A percentile compares a stretch with the other conserved stretches of the same genome.
Evolutionary conservation across 306 rosid genomes (phyloP).

Genomic region (Citrullus colocynthis): DNA sequence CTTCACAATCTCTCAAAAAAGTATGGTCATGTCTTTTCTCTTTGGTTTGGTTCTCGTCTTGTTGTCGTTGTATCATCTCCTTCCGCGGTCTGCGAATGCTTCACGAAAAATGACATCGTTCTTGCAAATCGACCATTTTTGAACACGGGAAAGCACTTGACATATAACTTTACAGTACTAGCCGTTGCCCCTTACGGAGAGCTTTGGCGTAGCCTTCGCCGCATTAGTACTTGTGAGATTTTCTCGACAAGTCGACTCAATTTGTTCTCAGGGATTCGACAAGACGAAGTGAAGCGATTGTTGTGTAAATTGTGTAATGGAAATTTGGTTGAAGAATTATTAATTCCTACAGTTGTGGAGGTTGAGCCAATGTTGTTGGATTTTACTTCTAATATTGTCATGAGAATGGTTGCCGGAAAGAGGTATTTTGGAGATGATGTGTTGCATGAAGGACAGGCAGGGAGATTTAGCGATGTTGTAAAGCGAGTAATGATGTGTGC

Average conservation of each 20-base stretch:
- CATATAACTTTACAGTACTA: slow-evolving; percentile 24
- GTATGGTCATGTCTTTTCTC: slow-evolving; percentile 26
- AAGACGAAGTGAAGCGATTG: slow-evolving; percentile 29
- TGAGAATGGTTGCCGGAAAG: slow-evolving; percentile 60
- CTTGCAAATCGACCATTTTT: slow-evolving; percentile 30
- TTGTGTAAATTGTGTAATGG: slow-evolving; percentile 8
- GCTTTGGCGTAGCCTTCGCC: slow-evolving; percentile 74
- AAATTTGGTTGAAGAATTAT: not conserved
- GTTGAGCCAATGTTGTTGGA: slow-evolving; percentile 22
- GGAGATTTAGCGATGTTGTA: slow-evolving; percentile 22
- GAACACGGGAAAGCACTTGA: slow-evolving; percentile 20
- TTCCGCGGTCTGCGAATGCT: slow-evolving; percentile 36
- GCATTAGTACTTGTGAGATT: slow-evolving; percentile 40
- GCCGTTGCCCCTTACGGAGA: slow-evolving; percentile 35
- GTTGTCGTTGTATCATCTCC: slow-evolving; percentile 40
- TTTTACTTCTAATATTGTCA: slow-evolving; percentile 7
- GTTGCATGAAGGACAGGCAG: slow-evolving; percentile 19
- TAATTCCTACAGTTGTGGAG: slow-evolving; percentile 10
- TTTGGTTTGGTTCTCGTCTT: slow-evolving; percentile 21
- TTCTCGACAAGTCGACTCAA: slow-evolving; percentile 30
- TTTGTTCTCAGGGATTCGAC: slow-evolving; percentile 17
- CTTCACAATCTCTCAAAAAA: slow-evolving; percentile 22
- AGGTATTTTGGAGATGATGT: slow-evolving; percentile 34
- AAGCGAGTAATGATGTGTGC: slow-evolving; percentile 7
- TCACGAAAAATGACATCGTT: slow-evolving; percentile 46